These are phyloP conservation scores for Spatholobus suberectus DNA, from an alignment of 306 rosid species.

Conservation along the genomic window DNA sequence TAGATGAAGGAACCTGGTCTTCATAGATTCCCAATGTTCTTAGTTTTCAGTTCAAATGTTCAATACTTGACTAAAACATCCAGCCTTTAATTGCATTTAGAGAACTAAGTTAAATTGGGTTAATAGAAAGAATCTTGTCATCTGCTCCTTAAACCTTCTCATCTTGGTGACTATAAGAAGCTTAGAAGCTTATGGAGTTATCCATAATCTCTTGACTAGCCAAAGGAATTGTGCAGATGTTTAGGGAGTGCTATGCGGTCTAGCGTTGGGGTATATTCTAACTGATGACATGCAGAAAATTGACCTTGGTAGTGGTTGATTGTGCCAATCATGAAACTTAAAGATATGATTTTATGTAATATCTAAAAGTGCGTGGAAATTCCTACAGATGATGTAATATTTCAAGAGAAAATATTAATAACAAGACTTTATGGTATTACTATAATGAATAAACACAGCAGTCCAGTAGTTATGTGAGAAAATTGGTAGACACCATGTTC, in stretches of 20 bases:
- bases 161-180: not conserved
- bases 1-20: constrained; percentile 50
- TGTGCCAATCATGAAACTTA: not conserved
- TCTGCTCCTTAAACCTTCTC: constrained; percentile 9
- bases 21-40: constrained; percentile 41
- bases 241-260: not conserved
- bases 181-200: constrained; percentile 6
- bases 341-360: not conserved
- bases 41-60: constrained; percentile 51
- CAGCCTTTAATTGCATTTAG: constrained; percentile 39
- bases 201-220: not conserved
- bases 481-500: not conserved
- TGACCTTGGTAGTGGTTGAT: not conserved
- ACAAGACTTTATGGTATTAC: not conserved
- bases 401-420: not conserved
- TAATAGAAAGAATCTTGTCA: constrained; percentile 32
- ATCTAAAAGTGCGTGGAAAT: not conserved
- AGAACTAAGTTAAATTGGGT: constrained; percentile 45
- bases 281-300: not conserved
- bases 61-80: constrained; percentile 34
- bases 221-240: constrained; percentile 23
- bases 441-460: not conserved
- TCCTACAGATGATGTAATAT: not conserved
- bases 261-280: constrained; percentile 6
- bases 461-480: not conserved